phyloP scores from a whole-genome alignment of 2,329 filamentous ascomycete species.

The Coniochaeta sp. region DNA sequence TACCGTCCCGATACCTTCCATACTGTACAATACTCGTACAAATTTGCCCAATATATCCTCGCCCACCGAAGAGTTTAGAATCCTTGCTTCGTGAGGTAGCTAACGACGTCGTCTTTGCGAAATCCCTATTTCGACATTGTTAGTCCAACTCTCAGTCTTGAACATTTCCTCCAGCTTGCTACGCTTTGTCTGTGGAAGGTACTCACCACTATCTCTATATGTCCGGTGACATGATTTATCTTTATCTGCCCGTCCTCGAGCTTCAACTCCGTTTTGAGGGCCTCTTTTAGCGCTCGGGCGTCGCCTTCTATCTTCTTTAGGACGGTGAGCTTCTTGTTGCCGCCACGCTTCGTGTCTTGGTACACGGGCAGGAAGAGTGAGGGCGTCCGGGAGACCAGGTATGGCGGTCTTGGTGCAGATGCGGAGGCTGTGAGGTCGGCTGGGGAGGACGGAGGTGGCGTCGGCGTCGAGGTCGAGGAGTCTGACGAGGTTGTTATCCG shows the following conservation, averaged over 20 bases:
- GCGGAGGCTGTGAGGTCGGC: slow-evolving; percentile 1
- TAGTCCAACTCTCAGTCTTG: slow-evolving; percentile 1
- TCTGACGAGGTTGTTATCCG: slow-evolving; percentile 3
- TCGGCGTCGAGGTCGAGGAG: not conserved
- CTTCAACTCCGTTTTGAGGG: slow-evolving; percentile 53
- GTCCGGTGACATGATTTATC: slow-evolving; percentile 55
- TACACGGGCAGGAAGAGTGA: slow-evolving; percentile 74
- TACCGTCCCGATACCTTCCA: not conserved
- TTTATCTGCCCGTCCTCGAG: slow-evolving; percentile 47
- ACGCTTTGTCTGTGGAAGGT: not conserved
- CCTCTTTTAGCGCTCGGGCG: slow-evolving; percentile 50
- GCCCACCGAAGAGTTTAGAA: not conserved
- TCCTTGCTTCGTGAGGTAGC: slow-evolving; percentile 2
- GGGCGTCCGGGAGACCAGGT: slow-evolving; percentile 65
- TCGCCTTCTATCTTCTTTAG: slow-evolving; percentile 79
- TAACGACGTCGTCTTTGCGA: slow-evolving; percentile 14
- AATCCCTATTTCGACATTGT: not conserved
- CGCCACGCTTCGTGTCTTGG: slow-evolving; percentile 62
- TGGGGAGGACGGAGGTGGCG: slow-evolving; percentile 5
- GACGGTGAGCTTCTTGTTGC: slow-evolving; percentile 65
- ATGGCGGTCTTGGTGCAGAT: slow-evolving; percentile 26
- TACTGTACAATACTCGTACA: not conserved
- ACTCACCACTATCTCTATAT: slow-evolving; percentile 66
- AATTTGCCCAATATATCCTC: not conserved
- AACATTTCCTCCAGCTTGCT: not conserved